A percentile compares a stretch with the other conserved stretches of the same genome.
These are phyloP conservation scores for Boletales sp. DNA, from an alignment of 768 basidiomycete genomes.

Conservation along the genomic window DNA sequence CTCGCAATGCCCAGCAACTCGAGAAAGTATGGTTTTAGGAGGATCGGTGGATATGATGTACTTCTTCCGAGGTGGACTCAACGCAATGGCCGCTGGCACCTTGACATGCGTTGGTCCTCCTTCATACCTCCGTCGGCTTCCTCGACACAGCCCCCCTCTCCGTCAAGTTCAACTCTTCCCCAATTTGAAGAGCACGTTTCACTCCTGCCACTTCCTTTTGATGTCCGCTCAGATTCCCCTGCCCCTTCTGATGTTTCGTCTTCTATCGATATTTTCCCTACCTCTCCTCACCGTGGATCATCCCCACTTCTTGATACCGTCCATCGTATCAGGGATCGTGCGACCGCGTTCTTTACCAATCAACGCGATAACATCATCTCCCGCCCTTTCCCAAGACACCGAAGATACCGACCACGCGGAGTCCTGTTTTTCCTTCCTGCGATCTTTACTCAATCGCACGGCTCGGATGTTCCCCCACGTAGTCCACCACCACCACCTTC, in stretches of 20 bases:
- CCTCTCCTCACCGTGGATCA: slow-evolving; percentile 35
- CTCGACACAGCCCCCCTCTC: slow-evolving; percentile 42
- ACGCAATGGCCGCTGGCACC: slow-evolving; percentile 68
- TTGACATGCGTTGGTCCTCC: slow-evolving; percentile 59
- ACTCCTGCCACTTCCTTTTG: slow-evolving; percentile 63
- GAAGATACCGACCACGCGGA: slow-evolving; percentile 51
- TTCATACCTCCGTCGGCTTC: slow-evolving; percentile 38
- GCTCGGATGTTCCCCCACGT: slow-evolving; percentile 27
- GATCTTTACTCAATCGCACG: slow-evolving; percentile 55
- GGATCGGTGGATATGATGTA: slow-evolving; percentile 74
- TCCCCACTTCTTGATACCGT: slow-evolving; percentile 50
- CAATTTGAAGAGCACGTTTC: slow-evolving; percentile 48
- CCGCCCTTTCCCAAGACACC: slow-evolving; percentile 46
- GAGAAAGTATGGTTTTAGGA: slow-evolving; percentile 55
- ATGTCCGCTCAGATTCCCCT: slow-evolving; percentile 55
- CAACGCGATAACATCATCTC: slow-evolving; percentile 36
- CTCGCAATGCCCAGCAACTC: slow-evolving; percentile 54
- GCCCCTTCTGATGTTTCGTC: slow-evolving; percentile 46
- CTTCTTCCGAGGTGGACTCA: slow-evolving; percentile 72
- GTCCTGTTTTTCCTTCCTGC: slow-evolving; percentile 82
- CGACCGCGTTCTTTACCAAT: slow-evolving; percentile 42
- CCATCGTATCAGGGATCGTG: slow-evolving; percentile 54
- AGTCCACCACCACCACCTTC: slow-evolving; percentile 30
- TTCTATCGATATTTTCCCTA: slow-evolving; percentile 39
- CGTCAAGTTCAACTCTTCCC: slow-evolving; percentile 46